Conservation (phyloP, 208 protist species). For the Wallacemonas sp. region DNA sequence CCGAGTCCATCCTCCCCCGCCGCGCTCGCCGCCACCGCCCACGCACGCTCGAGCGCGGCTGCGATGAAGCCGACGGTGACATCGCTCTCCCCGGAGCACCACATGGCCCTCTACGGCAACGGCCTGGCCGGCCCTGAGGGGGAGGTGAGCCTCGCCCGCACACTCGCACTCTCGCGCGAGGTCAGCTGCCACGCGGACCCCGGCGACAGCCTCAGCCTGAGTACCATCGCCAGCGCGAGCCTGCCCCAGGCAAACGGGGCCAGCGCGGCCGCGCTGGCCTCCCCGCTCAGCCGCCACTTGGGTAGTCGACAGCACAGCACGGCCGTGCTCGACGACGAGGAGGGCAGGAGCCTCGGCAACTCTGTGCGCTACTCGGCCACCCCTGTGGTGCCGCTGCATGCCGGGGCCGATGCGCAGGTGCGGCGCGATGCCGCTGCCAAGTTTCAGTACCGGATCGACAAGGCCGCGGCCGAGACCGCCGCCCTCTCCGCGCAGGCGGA, state of each 20-base stretch:
- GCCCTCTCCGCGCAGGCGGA: conserved; percentile 14
- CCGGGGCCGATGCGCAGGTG: neutral
- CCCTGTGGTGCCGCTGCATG: conserved; percentile 58
- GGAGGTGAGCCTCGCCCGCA: neutral
- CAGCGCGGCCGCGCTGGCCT: too few relatives aligned
- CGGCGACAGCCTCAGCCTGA: neutral
- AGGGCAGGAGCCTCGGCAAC: neutral
- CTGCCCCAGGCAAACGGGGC: too few relatives aligned
- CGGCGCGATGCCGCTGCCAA: conserved; percentile 13
- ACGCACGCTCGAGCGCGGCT: too few relatives aligned
- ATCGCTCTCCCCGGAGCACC: conserved; percentile 23
- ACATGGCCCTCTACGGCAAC: conserved; percentile 21
- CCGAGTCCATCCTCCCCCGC: too few relatives aligned
- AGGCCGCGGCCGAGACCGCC: conserved; percentile 6
- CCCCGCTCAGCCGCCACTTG: neutral
- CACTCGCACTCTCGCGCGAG: neutral
- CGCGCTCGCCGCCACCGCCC: too few relatives aligned
- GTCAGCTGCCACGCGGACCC: conserved; percentile 11
- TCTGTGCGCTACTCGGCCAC: conserved; percentile 33
- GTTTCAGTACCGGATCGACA: conserved; percentile 26
- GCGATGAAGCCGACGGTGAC: conserved; percentile 25
- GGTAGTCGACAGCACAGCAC: too few relatives aligned
- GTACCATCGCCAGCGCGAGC: too few relatives aligned
- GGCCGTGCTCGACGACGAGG: neutral
- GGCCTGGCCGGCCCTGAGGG: neutral